Evolutionary conservation across 495 filamentous ascomycete species (phyloP).

Genomic region (Aspergillus diversus): DNA sequence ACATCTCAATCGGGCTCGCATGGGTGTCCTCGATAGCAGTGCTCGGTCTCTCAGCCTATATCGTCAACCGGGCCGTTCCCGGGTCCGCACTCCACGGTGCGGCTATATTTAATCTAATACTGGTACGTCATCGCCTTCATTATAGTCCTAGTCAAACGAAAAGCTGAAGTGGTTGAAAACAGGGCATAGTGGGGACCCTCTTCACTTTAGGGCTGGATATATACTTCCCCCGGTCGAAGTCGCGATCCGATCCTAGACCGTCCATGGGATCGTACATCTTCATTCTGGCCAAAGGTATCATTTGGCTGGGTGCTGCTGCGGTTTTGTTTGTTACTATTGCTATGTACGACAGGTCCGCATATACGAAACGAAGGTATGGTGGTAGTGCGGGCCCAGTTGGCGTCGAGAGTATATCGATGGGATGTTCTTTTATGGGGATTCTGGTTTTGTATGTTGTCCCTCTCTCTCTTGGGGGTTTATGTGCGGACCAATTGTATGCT

Average conservation of each 20-base stretch:
- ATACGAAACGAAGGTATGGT: slow-evolving; percentile 7
- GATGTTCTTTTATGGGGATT: slow-evolving; percentile 1
- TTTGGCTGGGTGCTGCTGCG: neutral
- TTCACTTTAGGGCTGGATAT: neutral
- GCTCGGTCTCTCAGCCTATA: slow-evolving; percentile 1
- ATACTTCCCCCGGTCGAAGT: slow-evolving; percentile 1
- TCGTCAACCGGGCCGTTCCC: slow-evolving; percentile 1
- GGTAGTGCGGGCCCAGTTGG: slow-evolving; percentile 1
- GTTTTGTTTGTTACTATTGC: neutral
- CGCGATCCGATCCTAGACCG: slow-evolving; percentile 1
- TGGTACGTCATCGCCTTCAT: neutral
- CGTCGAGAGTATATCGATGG: slow-evolving; percentile 2
- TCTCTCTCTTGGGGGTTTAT: neutral
- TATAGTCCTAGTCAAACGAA: neutral
- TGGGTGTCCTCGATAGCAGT: slow-evolving; percentile 2
- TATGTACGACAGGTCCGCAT: neutral
- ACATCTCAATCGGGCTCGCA: slow-evolving; percentile 1
- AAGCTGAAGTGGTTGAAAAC: neutral
- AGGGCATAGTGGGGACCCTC: neutral
- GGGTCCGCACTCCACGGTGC: neutral
- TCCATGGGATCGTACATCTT: slow-evolving; percentile 3
- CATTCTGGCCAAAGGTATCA: neutral
- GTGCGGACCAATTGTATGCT: neutral
- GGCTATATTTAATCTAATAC: slow-evolving; percentile 3
- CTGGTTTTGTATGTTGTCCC: neutral